These are phyloP conservation scores for Purpureocillium lavendulum DNA, from an alignment of 2,329 filamentous ascomycete genomes.

Conservation along the genomic window DNA sequence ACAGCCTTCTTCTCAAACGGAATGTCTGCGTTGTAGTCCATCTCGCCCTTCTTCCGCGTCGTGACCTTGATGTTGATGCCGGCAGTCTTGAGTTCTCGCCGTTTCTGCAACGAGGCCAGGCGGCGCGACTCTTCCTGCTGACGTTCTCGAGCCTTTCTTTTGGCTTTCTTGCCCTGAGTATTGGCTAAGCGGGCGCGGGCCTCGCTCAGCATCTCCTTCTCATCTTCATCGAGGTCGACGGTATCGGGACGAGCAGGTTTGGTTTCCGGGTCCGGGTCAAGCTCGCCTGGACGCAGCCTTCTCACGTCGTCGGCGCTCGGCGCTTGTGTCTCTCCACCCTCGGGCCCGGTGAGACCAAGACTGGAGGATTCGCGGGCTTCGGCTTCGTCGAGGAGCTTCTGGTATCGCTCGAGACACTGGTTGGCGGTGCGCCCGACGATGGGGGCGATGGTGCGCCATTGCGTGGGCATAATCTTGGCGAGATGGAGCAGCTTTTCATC, in stretches of 20 bases:
- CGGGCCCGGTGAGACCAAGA: slow-evolving; percentile 74
- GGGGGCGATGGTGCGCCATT: slow-evolving; percentile 97
- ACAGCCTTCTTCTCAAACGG: slow-evolving; percentile 92
- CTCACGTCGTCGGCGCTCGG: slow-evolving; percentile 90
- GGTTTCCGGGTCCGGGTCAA: slow-evolving; percentile 94
- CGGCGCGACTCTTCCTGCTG: slow-evolving; percentile 92
- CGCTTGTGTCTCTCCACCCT: slow-evolving; percentile 77
- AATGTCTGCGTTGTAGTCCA: slow-evolving; percentile 99
- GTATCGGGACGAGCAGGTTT: slow-evolving; percentile 94
- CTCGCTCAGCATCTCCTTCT: slow-evolving; percentile 99
- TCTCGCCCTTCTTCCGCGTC: slow-evolving; percentile 87
- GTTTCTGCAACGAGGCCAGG: slow-evolving; percentile 85
- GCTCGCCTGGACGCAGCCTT: slow-evolving; percentile 79
- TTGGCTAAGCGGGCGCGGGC: slow-evolving; percentile 93
- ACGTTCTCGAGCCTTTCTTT: slow-evolving; percentile 90
- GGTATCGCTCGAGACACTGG: slow-evolving; percentile 93
- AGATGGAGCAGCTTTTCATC: slow-evolving; percentile 95
- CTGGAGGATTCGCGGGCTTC: slow-evolving; percentile 82
- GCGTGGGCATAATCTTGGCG: slow-evolving; percentile 96
- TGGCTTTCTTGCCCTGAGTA: slow-evolving; percentile 98
- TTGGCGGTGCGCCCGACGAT: slow-evolving; percentile 95
- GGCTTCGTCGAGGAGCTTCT: slow-evolving; percentile 91
- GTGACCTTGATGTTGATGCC: slow-evolving; percentile 97
- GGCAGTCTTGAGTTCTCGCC: slow-evolving; percentile 91
- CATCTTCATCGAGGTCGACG: slow-evolving; percentile 96